phyloP scores from a whole-genome alignment of 2,329 filamentous ascomycete species.

The Claviceps fusiformis region DNA sequence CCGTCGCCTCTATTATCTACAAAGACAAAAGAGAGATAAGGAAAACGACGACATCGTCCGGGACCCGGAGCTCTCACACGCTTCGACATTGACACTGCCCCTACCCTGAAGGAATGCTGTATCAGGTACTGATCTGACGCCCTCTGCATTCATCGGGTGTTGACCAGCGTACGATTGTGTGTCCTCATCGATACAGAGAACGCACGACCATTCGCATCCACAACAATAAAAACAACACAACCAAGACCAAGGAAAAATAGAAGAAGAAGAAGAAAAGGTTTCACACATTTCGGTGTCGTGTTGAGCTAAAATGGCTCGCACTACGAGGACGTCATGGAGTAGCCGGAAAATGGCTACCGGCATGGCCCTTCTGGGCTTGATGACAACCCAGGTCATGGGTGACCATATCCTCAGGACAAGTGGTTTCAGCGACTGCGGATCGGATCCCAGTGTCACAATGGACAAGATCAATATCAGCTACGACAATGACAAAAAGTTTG shows the following conservation, averaged over 20 bases:
- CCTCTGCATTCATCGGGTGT: too few relatives aligned
- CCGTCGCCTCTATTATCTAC: too few relatives aligned
- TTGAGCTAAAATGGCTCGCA: slow-evolving; percentile 20
- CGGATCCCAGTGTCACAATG: slow-evolving; percentile 46
- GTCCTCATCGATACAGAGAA: not conserved
- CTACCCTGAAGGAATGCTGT: not conserved
- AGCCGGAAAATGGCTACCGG: slow-evolving; percentile 13
- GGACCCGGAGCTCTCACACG: too few relatives aligned
- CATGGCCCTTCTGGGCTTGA: slow-evolving; percentile 20
- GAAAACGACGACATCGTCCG: not conserved
- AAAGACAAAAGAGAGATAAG: too few relatives aligned
- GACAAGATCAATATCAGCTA: slow-evolving; percentile 66
- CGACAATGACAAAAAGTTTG: slow-evolving; percentile 56
- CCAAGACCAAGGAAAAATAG: too few relatives aligned
- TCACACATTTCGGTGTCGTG: not conserved
- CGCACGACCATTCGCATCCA: not conserved
- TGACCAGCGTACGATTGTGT: not conserved
- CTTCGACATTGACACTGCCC: not conserved
- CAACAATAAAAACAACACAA: too few relatives aligned
- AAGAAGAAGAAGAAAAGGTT: not conserved
- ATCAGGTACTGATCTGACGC: not conserved
- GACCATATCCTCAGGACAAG: slow-evolving; percentile 64
- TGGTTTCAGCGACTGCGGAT: slow-evolving; percentile 61
- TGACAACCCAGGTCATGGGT: slow-evolving; percentile 40
- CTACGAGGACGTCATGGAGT: slow-evolving; percentile 13